Evolutionary conservation across 2,329 filamentous ascomycete species (phyloP).

Genomic region (Xylariales sp.): DNA sequence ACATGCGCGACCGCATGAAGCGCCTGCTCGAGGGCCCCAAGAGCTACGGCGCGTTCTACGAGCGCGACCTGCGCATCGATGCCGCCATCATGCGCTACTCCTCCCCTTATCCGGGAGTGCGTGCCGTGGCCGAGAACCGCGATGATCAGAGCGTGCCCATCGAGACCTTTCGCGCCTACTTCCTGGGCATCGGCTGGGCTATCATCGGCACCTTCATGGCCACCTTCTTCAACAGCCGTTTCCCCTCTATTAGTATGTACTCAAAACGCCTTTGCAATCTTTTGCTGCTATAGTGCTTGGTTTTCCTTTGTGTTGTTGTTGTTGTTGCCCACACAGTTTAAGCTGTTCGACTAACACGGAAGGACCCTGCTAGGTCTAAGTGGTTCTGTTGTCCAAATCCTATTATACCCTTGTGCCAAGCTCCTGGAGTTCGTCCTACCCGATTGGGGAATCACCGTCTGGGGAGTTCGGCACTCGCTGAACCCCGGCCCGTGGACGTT

Average conservation of each 20-base stretch:
- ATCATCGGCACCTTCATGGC: conserved; percentile 5
- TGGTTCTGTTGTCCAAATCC: conserved; percentile 35
- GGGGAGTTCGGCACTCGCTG: conserved; percentile 30
- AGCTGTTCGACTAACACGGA: too few species aligned
- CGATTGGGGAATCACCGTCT: conserved; percentile 37
- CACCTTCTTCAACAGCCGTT: conserved; percentile 7
- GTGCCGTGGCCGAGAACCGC: conserved; percentile 3
- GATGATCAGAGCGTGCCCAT: conserved; percentile 1
- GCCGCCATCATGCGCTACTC: conserved; percentile 4
- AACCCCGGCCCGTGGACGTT: conserved; percentile 37
- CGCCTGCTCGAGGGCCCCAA: conserved; percentile 32
- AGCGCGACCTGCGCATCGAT: conserved; percentile 12
- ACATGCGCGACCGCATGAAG: conserved; percentile 36
- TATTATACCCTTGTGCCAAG: conserved; percentile 42
- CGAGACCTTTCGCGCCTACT: conserved; percentile 5
- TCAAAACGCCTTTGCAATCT: too few species aligned
- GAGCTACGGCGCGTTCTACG: conserved; percentile 34
- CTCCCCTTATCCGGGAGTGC: conserved; percentile 3
- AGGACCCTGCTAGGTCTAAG: neutral
- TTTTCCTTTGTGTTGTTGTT: neutral
- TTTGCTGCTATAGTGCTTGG: too few species aligned
- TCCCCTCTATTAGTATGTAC: conserved; percentile 6
- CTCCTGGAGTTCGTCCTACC: conserved; percentile 38
- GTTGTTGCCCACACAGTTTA: neutral
- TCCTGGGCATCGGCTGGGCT: conserved; percentile 5